A percentile compares a stretch with the other conserved stretches of the same genome.
Conservation (phyloP, 2,329 filamentous ascomycete species). For the Kalmusia sp. region DNA sequence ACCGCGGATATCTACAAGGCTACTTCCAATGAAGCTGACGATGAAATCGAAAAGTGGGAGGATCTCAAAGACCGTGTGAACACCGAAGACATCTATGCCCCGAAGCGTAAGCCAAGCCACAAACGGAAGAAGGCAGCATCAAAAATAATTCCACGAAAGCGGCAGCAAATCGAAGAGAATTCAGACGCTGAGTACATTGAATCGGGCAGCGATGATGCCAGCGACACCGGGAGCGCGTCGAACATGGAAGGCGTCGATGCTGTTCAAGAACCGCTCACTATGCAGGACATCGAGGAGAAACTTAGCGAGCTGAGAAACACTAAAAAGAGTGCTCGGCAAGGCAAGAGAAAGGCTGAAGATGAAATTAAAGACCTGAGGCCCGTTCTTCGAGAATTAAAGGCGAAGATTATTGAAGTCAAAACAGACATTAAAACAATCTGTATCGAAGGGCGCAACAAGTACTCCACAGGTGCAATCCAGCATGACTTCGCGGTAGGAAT, state of each 20-base stretch:
- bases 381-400: slow-evolving; percentile 35
- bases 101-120: slow-evolving; percentile 22
- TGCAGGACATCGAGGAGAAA: slow-evolving; percentile 50
- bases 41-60: slow-evolving; percentile 57
- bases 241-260: slow-evolving; percentile 26
- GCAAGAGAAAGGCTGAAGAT: slow-evolving; percentile 34
- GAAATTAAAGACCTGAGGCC: slow-evolving; percentile 40
- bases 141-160: slow-evolving; percentile 25
- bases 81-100: slow-evolving; percentile 52
- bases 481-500: slow-evolving; percentile 67
- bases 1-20: slow-evolving; percentile 43
- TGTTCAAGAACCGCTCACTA: slow-evolving; percentile 48
- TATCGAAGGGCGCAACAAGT: slow-evolving; percentile 64
- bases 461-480: slow-evolving; percentile 62
- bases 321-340: slow-evolving; percentile 51
- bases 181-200: slow-evolving; percentile 26
- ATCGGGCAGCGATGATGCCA: slow-evolving; percentile 28
- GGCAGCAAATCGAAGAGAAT: slow-evolving; percentile 15
- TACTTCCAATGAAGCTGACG: slow-evolving; percentile 46
- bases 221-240: slow-evolving; percentile 32
- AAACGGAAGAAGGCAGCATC: slow-evolving; percentile 52
- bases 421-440: slow-evolving; percentile 51
- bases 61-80: slow-evolving; percentile 46
- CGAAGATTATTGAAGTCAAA: slow-evolving; percentile 39
- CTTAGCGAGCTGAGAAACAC: slow-evolving; percentile 51